phyloP scores from a whole-genome alignment of 768 basidiomycete genomes.

The Leccinum subgranulosum region DNA sequence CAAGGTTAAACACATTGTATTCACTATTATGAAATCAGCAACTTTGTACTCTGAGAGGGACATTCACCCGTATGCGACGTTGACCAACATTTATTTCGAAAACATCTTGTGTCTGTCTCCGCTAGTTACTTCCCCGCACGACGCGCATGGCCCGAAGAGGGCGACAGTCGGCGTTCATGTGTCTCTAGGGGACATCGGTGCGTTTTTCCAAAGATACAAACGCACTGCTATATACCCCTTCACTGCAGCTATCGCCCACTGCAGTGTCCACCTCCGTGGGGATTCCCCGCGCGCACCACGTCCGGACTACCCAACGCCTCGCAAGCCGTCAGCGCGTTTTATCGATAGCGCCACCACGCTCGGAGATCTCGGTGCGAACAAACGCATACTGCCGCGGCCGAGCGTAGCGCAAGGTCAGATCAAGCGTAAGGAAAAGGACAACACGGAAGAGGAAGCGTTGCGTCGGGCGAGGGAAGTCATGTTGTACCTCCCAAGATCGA shows the following conservation, averaged over 20 bases:
- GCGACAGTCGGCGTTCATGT: slow-evolving; percentile 62
- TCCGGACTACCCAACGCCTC: slow-evolving; percentile 79
- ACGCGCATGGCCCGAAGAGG: slow-evolving; percentile 20
- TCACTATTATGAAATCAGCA: too few species aligned
- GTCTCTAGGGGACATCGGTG: slow-evolving; percentile 67
- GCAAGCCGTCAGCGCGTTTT: slow-evolving; percentile 50
- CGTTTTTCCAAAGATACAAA: background rate
- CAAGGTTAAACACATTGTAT: background rate
- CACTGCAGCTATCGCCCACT: too few species aligned
- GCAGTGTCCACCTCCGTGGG: slow-evolving; percentile 20
- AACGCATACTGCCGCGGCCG: slow-evolving; percentile 19
- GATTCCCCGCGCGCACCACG: slow-evolving; percentile 43
- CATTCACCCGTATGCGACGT: slow-evolving; percentile 62
- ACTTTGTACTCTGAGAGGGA: slow-evolving; percentile 46
- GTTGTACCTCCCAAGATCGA: slow-evolving; percentile 34
- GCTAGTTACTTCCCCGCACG: slow-evolving; percentile 24
- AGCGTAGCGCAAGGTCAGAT: background rate
- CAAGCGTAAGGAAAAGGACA: slow-evolving; percentile 17
- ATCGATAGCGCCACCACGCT: slow-evolving; percentile 4
- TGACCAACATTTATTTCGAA: slow-evolving; percentile 67
- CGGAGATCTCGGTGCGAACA: slow-evolving; percentile 18
- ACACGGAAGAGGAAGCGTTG: slow-evolving; percentile 31
- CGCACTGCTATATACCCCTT: too few species aligned
- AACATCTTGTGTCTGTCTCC: slow-evolving; percentile 58
- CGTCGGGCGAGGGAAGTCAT: slow-evolving; percentile 37